Conservation (phyloP, 1,139 yeast genomes). For the Trichomonascaceae sp. region DNA sequence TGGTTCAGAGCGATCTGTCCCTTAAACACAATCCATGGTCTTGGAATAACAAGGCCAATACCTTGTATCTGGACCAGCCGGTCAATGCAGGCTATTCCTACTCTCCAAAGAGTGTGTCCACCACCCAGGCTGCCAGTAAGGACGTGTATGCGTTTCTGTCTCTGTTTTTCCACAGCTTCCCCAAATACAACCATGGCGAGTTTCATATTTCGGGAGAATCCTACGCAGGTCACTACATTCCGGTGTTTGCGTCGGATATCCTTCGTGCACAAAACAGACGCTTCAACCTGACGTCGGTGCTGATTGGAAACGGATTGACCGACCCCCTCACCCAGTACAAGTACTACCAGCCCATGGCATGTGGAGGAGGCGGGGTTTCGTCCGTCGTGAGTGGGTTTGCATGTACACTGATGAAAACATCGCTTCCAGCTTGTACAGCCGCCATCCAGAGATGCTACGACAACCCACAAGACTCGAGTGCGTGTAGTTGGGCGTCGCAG, state of each 20-base stretch:
- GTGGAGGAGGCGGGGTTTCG: constrained; percentile 83
- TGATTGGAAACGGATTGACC: constrained; percentile 93
- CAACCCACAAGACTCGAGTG: constrained; percentile 55
- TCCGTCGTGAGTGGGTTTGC: constrained; percentile 64
- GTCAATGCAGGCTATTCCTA: constrained; percentile 69
- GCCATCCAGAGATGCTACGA: constrained; percentile 74
- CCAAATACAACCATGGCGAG: constrained; percentile 54
- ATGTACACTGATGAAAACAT: constrained; percentile 62
- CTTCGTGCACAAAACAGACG: constrained; percentile 62
- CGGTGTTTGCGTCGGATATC: constrained; percentile 83
- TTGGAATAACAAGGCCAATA: constrained; percentile 59
- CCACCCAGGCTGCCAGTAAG: constrained; percentile 65
- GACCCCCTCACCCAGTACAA: constrained; percentile 86
- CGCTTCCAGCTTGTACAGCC: constrained; percentile 66
- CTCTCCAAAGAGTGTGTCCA: constrained; percentile 14
- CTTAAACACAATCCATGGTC: constrained; percentile 49
- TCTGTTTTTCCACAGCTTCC: constrained; percentile 83
- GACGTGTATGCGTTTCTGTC: constrained; percentile 89
- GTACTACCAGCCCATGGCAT: constrained; percentile 93
- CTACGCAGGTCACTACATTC: constrained; percentile 97
- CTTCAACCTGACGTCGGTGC: constrained; percentile 72
- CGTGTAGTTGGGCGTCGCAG: constrained; percentile 85
- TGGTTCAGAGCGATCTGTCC: constrained; percentile 28
- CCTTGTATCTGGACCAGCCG: constrained; percentile 61
- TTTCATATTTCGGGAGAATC: constrained; percentile 98